Conservation (phyloP, 1,139 yeast species). For the Yamadazyma friedrichii region DNA sequence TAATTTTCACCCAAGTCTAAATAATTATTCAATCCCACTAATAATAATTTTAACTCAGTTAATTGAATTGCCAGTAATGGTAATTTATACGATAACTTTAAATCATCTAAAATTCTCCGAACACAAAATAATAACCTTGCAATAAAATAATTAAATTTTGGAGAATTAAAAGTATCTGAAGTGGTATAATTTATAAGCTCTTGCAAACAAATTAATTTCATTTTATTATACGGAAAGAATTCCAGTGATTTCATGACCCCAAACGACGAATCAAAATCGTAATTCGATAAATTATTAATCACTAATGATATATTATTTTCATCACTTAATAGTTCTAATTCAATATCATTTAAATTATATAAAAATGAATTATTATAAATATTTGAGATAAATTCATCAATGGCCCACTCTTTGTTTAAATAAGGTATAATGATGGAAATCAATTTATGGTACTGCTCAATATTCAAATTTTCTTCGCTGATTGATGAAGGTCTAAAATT, state of each 20-base stretch:
- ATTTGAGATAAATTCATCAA: conserved; percentile 43
- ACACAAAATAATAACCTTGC: conserved; percentile 33
- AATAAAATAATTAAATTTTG: conserved; percentile 24
- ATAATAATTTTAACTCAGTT: conserved; percentile 27
- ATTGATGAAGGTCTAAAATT: conserved; percentile 32
- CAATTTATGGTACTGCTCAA: conserved; percentile 43
- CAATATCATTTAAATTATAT: conserved; percentile 32
- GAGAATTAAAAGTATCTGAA: conserved; percentile 15
- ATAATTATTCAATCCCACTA: conserved; percentile 23
- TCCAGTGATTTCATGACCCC: conserved; percentile 33
- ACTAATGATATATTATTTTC: conserved; percentile 10
- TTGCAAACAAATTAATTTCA: conserved; percentile 31
- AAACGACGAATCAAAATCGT: conserved; percentile 26
- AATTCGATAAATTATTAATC: conserved; percentile 21
- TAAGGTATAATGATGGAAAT: conserved; percentile 42
- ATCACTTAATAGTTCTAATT: conserved; percentile 16
- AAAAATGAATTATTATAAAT: conserved; percentile 34
- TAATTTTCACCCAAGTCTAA: conserved; percentile 8
- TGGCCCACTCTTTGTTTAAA: conserved; percentile 24
- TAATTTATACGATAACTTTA: conserved; percentile 24
- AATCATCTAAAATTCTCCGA: conserved; percentile 37
- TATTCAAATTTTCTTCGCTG: conserved; percentile 48
- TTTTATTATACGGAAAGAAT: conserved; percentile 22
- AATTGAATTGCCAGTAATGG: conserved; percentile 40
- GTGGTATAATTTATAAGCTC: conserved; percentile 30